Base-by-base conservation (phyloP, 495 filamentous ascomycete species). In the Geoglossum glabrum region DNA sequence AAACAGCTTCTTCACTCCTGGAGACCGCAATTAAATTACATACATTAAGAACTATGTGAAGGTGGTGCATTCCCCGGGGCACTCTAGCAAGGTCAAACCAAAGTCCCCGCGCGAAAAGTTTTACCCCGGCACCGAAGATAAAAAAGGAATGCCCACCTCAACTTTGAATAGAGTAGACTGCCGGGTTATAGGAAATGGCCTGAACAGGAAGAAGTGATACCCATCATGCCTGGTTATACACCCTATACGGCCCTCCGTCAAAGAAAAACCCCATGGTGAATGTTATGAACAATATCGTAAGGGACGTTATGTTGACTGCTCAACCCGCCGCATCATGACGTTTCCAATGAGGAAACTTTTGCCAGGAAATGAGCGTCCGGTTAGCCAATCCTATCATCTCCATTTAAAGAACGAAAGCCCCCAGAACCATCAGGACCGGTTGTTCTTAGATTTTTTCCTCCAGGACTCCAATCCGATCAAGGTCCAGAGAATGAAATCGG, bases 381-480 rank as follows among this genome's bases (percentile, higher is more conserved):
- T n/a, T 15, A 52, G 28, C 49, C 49, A 52, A 52, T 28, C 3
- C 28, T 31, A 28, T 52, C 49, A 27, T 52, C 49, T 27, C 49
- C 28, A 52, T 52, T 33, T n/a, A 9, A 26, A 58, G 15, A 54
- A 11, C 11, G 54, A 38, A 40, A 26, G 30, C 19, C 26, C 23
- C 28, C 49, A 52, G 25, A 52, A 6, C 28, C 27, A 21, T 56
- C 26, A 45, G 23, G 40, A 21, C 40, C 40, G 23, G 40, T 43
- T 47, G 27, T n/a, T 26, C 54, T 43, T 36, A 43, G 6, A 67
- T 61, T 73, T 89, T 94, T 77, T 97, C 93, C 70, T 87, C 93
- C 57, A 97, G 71, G 33, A 93, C 92, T 57, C 92, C 92, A 66
- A 98, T 92, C 58, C 85, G 85, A 54, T 97, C 89, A 59, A 98